Evolutionary conservation across 2,329 filamentous ascomycete genomes (phyloP).

Genomic region (Chaetomiaceae sp.): DNA sequence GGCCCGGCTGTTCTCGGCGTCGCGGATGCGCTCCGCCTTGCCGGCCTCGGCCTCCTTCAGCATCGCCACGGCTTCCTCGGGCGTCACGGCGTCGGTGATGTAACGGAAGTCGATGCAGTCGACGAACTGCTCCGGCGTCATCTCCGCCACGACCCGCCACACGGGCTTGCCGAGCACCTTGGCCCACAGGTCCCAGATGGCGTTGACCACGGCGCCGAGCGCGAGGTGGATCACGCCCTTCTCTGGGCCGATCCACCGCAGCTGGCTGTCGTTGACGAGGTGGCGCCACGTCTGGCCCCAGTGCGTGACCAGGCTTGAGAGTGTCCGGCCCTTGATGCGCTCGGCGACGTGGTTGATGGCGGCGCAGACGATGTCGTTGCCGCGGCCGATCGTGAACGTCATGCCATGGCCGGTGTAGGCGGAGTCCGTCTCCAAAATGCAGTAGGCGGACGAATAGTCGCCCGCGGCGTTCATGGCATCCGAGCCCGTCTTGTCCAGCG

Average conservation of each 20-base stretch:
- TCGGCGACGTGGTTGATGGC: slow-evolving; percentile 74
- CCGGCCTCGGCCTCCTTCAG: slow-evolving; percentile 58
- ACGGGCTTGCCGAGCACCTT: slow-evolving; percentile 81
- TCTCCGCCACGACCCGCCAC: slow-evolving; percentile 84
- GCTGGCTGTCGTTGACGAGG: slow-evolving; percentile 83
- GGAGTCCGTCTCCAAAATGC: slow-evolving; percentile 78
- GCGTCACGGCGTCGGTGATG: slow-evolving; percentile 88
- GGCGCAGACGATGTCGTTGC: slow-evolving; percentile 86
- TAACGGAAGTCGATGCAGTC: slow-evolving; percentile 89
- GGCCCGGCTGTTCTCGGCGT: slow-evolving; percentile 66
- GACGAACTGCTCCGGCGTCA: slow-evolving; percentile 83
- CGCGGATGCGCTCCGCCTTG: slow-evolving; percentile 65
- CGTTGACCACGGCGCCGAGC: slow-evolving; percentile 82
- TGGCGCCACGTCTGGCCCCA: slow-evolving; percentile 81
- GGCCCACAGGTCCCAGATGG: slow-evolving; percentile 93
- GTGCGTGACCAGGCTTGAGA: slow-evolving; percentile 68
- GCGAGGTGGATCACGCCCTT: slow-evolving; percentile 93
- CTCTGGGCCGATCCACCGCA: slow-evolving; percentile 90
- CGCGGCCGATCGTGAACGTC: slow-evolving; percentile 82
- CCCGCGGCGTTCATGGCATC: slow-evolving; percentile 95
- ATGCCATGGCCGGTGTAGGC: slow-evolving; percentile 69
- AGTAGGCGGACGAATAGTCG: slow-evolving; percentile 93
- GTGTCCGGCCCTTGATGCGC: slow-evolving; percentile 66
- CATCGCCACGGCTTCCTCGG: slow-evolving; percentile 70
- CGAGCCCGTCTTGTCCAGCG: slow-evolving; percentile 89